A percentile compares a stretch with the other conserved stretches of the same genome.
Evolutionary conservation across 345 rosid genomes (phyloP).

Genomic region (Pugionium dolabratum): DNA sequence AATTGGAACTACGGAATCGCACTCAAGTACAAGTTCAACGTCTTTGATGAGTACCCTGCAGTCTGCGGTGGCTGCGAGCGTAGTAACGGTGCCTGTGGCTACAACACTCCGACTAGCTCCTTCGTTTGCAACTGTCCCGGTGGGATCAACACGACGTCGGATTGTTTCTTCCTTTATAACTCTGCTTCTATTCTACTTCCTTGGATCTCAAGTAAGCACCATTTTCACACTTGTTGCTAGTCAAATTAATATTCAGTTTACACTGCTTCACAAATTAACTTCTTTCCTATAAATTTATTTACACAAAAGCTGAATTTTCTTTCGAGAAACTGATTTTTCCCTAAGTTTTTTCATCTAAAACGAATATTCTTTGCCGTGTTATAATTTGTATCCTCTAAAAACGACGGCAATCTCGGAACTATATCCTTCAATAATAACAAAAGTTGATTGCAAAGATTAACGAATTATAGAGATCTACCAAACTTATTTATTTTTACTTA

Average conservation of each 20-base stretch:
- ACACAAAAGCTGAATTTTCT: neutral
- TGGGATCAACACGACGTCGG: conserved; percentile 67
- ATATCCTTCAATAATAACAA: neutral
- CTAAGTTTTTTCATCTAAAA: neutral
- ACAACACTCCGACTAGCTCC: conserved; percentile 47
- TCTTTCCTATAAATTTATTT: too few relatives aligned
- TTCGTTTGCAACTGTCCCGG: conserved; percentile 71
- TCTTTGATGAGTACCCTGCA: conserved; percentile 67
- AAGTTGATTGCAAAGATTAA: neutral
- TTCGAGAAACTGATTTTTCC: neutral
- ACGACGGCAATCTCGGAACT: too few relatives aligned
- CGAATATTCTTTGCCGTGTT: neutral
- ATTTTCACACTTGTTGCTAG: neutral
- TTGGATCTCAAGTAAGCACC: conserved; percentile 39
- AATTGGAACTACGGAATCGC: conserved; percentile 88
- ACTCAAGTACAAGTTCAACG: conserved; percentile 76
- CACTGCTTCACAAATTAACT: neutral
- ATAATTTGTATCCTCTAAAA: neutral
- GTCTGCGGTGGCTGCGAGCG: conserved; percentile 70
- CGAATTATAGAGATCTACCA: neutral
- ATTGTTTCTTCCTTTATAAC: conserved; percentile 55
- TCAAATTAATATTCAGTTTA: neutral
- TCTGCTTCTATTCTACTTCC: conserved; percentile 25
- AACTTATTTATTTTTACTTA: neutral
- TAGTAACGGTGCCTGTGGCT: conserved; percentile 81